Base-by-base conservation (phyloP, 345 rosid species). In the Noccaea caerulescens region DNA sequence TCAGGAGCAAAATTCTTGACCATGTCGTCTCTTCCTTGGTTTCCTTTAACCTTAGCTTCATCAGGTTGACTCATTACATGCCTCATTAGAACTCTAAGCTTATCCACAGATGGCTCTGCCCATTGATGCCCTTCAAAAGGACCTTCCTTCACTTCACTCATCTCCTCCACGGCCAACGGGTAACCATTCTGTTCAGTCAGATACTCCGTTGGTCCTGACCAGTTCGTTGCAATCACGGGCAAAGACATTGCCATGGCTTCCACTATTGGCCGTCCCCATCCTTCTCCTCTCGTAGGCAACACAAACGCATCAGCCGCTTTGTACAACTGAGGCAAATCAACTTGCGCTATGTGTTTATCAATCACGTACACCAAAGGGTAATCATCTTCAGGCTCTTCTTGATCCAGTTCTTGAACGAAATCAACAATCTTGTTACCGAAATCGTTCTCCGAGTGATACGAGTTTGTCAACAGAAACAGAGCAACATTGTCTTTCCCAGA, bases 181-280 rank as follows among this genome's bases (percentile, higher is more conserved):
- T 85, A 92, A 77, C 95, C 72, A 41, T 90, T 92, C 80, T 64
- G 75, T 32, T 79, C 85, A 1, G 91, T 92, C 77, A 88, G 63
- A 79, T 88, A 92, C 81, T 92, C 95, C 0, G 84, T 73, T 8
- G 95, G 91, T 9, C 97, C 96, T 8, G 96, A 88, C 97, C 97
- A 92, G 70, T 92, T 88, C 0, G 98, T 86, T 4, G 88, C 76
- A 27, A 90, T 90, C 66, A 88, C 90, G 0, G 95, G 96, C 72
- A 88, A 84, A 42, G 88, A 76, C 95, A 92, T 92, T 7, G 98
- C 83, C 96, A 90, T 92, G 30, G 96, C 98, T 80, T 90, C 98
- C 56, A 84, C 90, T 11, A 84, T 55, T 0, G 93, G 96, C 65
- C 95, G 77, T 38, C 90, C 95, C 93, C 96, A 92, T 3, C 95